Conservation (phyloP, 108 stramenopile species). For the Mediolabrus comicus region DNA sequence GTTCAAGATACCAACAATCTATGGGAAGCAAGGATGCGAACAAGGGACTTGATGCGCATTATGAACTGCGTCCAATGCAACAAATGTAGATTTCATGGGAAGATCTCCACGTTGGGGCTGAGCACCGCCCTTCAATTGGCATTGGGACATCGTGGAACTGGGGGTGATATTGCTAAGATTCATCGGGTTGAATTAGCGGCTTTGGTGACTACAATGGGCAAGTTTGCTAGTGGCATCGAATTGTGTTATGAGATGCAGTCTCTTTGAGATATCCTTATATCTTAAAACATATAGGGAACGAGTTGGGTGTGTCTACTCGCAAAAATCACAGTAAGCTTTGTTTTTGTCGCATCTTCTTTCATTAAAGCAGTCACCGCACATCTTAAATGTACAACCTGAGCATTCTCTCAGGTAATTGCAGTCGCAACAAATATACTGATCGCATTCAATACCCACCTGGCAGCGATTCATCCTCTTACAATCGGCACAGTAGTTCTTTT, state of each 20-base stretch:
- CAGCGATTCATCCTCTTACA: background rate
- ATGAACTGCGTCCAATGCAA: constrained; percentile 99
- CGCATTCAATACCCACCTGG: background rate
- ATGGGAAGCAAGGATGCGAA: constrained; percentile 88
- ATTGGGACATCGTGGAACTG: constrained; percentile 62
- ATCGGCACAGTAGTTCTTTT: background rate
- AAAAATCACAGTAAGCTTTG: background rate
- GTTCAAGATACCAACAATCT: constrained; percentile 51
- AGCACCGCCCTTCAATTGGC: constrained; percentile 86
- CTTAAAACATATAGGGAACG: background rate
- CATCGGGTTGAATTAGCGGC: constrained; percentile 87
- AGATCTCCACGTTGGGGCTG: constrained; percentile 86
- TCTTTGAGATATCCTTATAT: background rate
- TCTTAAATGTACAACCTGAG: background rate
- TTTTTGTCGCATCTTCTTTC: background rate
- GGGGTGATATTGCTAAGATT: constrained; percentile 64
- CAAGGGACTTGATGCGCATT: constrained; percentile 87
- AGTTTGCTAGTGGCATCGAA: constrained; percentile 80
- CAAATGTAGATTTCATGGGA: constrained; percentile 93
- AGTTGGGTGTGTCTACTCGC: background rate
- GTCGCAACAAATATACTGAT: background rate
- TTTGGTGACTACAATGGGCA: constrained; percentile 74
- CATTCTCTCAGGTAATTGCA: background rate
- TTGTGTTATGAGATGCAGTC: constrained; percentile 68
- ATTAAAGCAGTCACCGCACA: background rate